Evolutionary conservation across 1,284 basidiomycete genomes (phyloP), one percentile per base, ranked within the genome.

Genomic region (Cystobasidium sp.): DNA sequence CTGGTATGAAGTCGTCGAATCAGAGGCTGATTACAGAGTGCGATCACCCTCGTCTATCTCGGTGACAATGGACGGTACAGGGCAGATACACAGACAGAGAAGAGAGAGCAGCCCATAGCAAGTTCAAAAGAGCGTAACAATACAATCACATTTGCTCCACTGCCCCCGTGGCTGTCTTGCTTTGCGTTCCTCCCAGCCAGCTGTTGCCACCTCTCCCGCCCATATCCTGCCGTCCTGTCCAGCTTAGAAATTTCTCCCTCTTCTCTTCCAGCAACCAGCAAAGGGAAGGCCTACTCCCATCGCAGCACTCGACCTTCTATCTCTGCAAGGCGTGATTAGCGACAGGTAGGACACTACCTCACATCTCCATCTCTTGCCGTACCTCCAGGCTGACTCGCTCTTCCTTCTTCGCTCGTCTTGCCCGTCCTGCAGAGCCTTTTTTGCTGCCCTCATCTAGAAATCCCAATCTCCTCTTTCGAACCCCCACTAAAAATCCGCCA

Each of bases 401-500:
- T 22, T 59, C 37, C 56, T 59, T 31, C 39, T 6, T 31, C 12
- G 10, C 37, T 43, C 37, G 22, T 31, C 14, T 56, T 12, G 14
- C 31, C 39, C 39, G 37, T 63, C 61, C 61, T 63, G 61, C 61
- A 63, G 61, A 63, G 47, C 44, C 61, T 39, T 47, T 51, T 47
- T 47, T n/a, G 20, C 61, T 63, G 47, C 31, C 61, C 41, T n/a
- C 20, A 47, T 62, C 59, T 39, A 22, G 20, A 52, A 53, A 24
- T 16, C 14, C 31, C 31, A 53, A 18, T 44, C 41, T 49, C 66
- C 44, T 37, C 20, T 10, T 49, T 20, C 31, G n/a, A 52, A 61
- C 68, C 46, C 31, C 31, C 31, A 31, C 53, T 24, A n/a, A 71
- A 71, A 71, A 71, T 52, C 59, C 41, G 49, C 31, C 61, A 71